Conservation (phyloP, 1,284 basidiomycete genomes). For the Heterobasidion occidentale region DNA sequence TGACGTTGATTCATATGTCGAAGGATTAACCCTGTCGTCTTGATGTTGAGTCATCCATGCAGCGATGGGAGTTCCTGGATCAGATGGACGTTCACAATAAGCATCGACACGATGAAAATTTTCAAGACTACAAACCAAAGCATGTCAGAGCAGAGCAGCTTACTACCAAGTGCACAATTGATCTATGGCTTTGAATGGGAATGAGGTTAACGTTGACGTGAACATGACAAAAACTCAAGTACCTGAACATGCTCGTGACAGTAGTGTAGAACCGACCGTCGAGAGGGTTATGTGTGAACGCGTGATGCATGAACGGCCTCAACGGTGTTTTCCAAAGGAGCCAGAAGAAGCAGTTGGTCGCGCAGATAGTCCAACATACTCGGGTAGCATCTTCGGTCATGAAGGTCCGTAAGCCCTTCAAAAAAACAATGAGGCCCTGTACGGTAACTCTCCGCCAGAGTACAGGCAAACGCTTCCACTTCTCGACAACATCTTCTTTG, state of each 20-base stretch:
- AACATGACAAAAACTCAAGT: not conserved
- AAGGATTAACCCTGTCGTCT: not conserved
- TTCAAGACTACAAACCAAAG: constrained; percentile 41
- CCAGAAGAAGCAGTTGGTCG: not conserved
- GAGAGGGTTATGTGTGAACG: not conserved
- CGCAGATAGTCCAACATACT: not conserved
- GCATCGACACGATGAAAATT: not conserved
- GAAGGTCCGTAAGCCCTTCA: too few relatives aligned
- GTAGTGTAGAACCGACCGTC: not conserved
- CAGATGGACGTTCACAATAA: constrained; percentile 7
- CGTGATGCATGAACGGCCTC: not conserved
- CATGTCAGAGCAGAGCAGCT: constrained; percentile 67
- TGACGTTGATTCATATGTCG: not conserved
- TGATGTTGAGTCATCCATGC: not conserved
- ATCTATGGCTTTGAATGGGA: constrained; percentile 41
- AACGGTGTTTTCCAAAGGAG: not conserved
- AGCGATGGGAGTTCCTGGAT: not conserved
- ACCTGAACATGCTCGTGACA: not conserved
- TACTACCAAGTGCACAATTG: constrained; percentile 51
- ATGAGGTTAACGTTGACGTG: not conserved
- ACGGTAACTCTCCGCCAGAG: too few relatives aligned
- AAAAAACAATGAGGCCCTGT: too few relatives aligned
- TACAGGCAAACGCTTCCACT: too few relatives aligned
- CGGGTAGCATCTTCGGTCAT: too few relatives aligned
- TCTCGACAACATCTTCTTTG: too few relatives aligned